Conservation (phyloP, 2,329 filamentous ascomycete genomes). For the Apiospora marii region DNA sequence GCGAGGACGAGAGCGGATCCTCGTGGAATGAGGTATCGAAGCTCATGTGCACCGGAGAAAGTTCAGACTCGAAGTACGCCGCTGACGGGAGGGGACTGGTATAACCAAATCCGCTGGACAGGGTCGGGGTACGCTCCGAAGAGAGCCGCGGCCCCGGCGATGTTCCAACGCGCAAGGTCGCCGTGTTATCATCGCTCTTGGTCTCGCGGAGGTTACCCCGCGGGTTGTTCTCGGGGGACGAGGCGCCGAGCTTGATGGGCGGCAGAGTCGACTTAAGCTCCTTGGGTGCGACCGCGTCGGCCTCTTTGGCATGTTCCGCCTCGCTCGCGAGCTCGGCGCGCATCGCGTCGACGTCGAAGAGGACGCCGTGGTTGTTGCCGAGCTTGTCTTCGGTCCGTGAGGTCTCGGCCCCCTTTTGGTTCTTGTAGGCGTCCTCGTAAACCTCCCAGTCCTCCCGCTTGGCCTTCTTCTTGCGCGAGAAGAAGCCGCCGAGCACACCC, state of each 20-base stretch:
- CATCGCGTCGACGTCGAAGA: constrained; percentile 97
- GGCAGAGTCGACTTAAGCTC: constrained; percentile 89
- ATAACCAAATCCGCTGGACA: constrained; percentile 33
- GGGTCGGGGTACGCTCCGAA: constrained; percentile 40
- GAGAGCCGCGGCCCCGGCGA: constrained; percentile 36
- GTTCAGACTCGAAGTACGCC: constrained; percentile 36
- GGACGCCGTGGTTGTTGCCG: constrained; percentile 67
- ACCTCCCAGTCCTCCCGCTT: constrained; percentile 93
- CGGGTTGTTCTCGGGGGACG: constrained; percentile 48
- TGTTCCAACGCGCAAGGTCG: constrained; percentile 35
- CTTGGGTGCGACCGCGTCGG: constrained; percentile 65
- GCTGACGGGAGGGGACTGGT: constrained; percentile 27
- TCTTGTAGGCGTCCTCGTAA: constrained; percentile 75
- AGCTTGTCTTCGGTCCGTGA: constrained; percentile 54
- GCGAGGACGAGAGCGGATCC: constrained; percentile 41
- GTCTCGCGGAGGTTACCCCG: constrained; percentile 51
- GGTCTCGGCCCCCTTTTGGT: constrained; percentile 34
- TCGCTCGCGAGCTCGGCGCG: constrained; percentile 82
- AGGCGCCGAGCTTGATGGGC: constrained; percentile 78
- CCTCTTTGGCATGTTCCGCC: constrained; percentile 55
- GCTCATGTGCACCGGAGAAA: constrained; percentile 71
- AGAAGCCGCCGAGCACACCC: constrained; percentile 72
- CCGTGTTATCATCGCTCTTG: constrained; percentile 53
- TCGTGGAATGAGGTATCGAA: constrained; percentile 70
- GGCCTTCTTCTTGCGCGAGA: constrained; percentile 75